Percentiles rank a stretch among this genome's conserved stretches.
phyloP scores from a whole-genome alignment of 352 stramenopile genomes.

The Thraustochytrium sp. region DNA sequence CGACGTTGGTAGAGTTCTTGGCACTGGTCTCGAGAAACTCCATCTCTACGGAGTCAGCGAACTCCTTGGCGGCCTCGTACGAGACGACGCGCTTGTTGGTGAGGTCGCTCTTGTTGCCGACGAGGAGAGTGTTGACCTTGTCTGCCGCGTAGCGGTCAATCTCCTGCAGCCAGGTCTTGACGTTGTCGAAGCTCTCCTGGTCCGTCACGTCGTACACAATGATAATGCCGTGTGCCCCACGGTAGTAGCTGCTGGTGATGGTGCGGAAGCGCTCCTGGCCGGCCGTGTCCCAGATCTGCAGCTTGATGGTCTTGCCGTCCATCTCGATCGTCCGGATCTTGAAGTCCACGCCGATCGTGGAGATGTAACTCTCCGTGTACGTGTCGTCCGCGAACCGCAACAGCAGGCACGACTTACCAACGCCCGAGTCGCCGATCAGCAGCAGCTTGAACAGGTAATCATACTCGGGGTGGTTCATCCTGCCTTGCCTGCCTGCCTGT shows the following conservation, averaged over 20 bases:
- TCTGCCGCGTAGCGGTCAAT: conserved; percentile 96
- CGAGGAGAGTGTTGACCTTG: conserved; percentile 97
- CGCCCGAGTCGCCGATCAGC: conserved; percentile 93
- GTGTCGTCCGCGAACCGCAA: conserved; percentile 98
- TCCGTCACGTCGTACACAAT: conserved; percentile 97
- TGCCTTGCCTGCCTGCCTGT: background rate
- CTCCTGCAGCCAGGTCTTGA: conserved; percentile 98
- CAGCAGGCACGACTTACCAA: conserved; percentile 97
- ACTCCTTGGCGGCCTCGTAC: conserved; percentile 92
- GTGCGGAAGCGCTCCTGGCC: conserved; percentile 99
- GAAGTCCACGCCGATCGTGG: conserved; percentile 99
- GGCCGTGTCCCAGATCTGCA: conserved; percentile 99
- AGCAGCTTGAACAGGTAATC: conserved; percentile 98
- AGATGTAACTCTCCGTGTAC: conserved; percentile 99
- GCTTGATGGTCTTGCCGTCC: conserved; percentile 98
- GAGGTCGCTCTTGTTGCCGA: conserved; percentile 99
- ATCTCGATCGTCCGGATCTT: conserved; percentile 99
- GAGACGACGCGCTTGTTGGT: conserved; percentile 89
- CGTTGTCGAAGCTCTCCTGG: conserved; percentile 97
- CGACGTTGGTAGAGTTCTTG: conserved; percentile 97
- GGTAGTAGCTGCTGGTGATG: conserved; percentile 99
- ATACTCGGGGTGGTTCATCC: conserved; percentile 44
- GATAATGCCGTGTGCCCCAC: conserved; percentile 97
- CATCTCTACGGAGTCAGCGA: conserved; percentile 92
- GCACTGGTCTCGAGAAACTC: conserved; percentile 98